phyloP scores from a whole-genome alignment of 2,329 filamentous ascomycete species.

The Aspergillus fijiensis region DNA sequence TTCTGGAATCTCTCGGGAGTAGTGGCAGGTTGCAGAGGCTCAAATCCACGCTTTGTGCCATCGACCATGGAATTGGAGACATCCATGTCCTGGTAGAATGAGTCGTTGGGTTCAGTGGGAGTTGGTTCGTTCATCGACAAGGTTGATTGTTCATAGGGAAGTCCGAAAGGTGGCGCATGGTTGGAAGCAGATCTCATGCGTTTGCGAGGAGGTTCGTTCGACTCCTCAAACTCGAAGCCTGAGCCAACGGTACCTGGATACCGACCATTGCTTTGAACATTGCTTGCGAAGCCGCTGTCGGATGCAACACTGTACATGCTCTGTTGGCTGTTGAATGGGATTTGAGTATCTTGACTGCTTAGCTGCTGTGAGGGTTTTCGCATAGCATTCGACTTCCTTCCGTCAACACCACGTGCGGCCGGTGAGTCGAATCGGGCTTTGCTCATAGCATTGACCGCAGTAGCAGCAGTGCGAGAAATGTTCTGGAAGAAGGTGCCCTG shows the following conservation, averaged over 20 bases:
- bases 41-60: conserved; percentile 35
- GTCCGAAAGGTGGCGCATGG: conserved; percentile 38
- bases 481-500: conserved; percentile 95
- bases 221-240: conserved; percentile 54
- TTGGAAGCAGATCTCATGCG: conserved; percentile 62
- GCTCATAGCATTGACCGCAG: conserved; percentile 92
- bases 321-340: conserved; percentile 77
- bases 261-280: conserved; percentile 58
- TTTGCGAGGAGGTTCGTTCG: conserved; percentile 77
- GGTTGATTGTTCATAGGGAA: conserved; percentile 32
- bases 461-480: conserved; percentile 88
- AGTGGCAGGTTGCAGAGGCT: conserved; percentile 52
- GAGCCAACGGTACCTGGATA: conserved; percentile 38
- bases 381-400: conserved; percentile 66
- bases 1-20: conserved; percentile 72
- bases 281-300: conserved; percentile 68
- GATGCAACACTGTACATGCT: conserved; percentile 68
- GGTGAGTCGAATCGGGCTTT: conserved; percentile 93
- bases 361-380: conserved; percentile 67
- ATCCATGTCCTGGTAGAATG: conserved; percentile 47
- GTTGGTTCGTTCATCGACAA: conserved; percentile 43
- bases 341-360: conserved; percentile 62
- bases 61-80: conserved; percentile 30
- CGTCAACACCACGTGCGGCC: conserved; percentile 64
- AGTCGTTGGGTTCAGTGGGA: conserved; percentile 48